Base-by-base conservation (phyloP, 495 filamentous ascomycete species). In the Aspergillus olivimuriae region DNA sequence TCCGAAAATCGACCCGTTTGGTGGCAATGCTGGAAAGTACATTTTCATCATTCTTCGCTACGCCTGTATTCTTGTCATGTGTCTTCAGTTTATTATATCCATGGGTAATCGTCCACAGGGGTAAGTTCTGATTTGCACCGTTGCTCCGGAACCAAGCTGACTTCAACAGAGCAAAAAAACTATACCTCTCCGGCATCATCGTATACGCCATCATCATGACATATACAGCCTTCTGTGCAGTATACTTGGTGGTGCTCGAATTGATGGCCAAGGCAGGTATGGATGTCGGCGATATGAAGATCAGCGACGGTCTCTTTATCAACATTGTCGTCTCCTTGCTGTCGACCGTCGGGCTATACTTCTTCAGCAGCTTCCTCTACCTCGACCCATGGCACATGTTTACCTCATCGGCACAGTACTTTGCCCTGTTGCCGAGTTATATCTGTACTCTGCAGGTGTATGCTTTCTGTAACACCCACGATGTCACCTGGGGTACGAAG, bases 341-440 rank as follows among this genome's bases (percentile, higher is more conserved):
- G 16, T 90, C 86, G 4, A 99, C 94, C 1, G 66, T 97, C 28
- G 94, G 94, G 1, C 73, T 99, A 1, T 97, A 97, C 74, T 94
- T 99, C 72, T 73, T 94, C 66, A 94, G 89, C 77, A 86, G 81
- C 46, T 92, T 97, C 72, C 63, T 99, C 20, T 99, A 97, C 66
- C 80, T 96, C 19, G 94, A 97, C 56, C 94, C 94, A 0, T 99
- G 94, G 94, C 92, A 99, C 71, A 94, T 99, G 89, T 86, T 97
- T 67, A 99, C 94, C 21, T 86, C 80, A 1, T 82, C 86, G 0
- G 76, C 76, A n/a, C 90, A 95, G 62, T 99, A 99, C 72, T 95
- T 97, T 58, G 74, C 87, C 36, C 78, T 99, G 20, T 72, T 99
- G 18, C 92, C 92, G 0, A 79, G 72, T 35, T 99, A 97, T 69